phyloP scores from a whole-genome alignment of 2,329 filamentous ascomycete genomes.

The Cladobotryum protrusum region DNA sequence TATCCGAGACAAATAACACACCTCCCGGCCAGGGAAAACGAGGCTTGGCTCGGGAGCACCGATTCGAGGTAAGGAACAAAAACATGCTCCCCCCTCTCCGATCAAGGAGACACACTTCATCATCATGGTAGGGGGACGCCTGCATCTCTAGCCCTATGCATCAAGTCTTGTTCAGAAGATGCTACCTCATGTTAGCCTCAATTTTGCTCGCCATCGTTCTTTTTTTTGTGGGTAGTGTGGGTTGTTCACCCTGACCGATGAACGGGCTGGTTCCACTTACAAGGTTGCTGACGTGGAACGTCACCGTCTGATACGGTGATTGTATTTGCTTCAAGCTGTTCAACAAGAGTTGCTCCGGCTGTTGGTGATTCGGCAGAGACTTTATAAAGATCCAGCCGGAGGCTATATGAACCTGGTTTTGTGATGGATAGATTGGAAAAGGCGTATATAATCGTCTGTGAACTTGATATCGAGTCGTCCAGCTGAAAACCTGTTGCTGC shows the following conservation, averaged over 20 bases:
- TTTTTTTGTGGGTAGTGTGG: too few relatives aligned
- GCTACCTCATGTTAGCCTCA: constrained; percentile 7
- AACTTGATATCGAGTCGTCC: constrained; percentile 1
- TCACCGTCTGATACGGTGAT: constrained; percentile 13
- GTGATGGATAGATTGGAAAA: constrained; percentile 22
- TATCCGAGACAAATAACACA: too few relatives aligned
- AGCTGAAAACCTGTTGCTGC: constrained; percentile 15
- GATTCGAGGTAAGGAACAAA: too few relatives aligned
- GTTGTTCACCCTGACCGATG: neutral
- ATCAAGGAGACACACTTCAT: neutral
- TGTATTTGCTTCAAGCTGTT: constrained; percentile 13
- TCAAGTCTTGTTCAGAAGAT: constrained; percentile 5
- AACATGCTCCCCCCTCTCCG: neutral
- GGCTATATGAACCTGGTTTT: constrained; percentile 17
- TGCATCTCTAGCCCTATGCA: constrained; percentile 8
- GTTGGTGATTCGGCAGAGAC: constrained; percentile 10
- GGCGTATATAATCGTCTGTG: constrained; percentile 17
- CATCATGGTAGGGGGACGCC: constrained; percentile 10
- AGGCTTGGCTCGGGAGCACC: too few relatives aligned
- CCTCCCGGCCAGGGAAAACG: too few relatives aligned
- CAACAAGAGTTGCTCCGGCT: constrained; percentile 11
- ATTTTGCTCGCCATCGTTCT: too few relatives aligned
- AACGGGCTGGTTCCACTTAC: constrained; percentile 7
- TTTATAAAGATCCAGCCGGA: constrained; percentile 25
- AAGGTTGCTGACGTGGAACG: constrained; percentile 10